These are phyloP conservation scores for Flaveria sonorensis DNA, from an alignment of 129 eudicot species.

Conservation along the genomic window DNA sequence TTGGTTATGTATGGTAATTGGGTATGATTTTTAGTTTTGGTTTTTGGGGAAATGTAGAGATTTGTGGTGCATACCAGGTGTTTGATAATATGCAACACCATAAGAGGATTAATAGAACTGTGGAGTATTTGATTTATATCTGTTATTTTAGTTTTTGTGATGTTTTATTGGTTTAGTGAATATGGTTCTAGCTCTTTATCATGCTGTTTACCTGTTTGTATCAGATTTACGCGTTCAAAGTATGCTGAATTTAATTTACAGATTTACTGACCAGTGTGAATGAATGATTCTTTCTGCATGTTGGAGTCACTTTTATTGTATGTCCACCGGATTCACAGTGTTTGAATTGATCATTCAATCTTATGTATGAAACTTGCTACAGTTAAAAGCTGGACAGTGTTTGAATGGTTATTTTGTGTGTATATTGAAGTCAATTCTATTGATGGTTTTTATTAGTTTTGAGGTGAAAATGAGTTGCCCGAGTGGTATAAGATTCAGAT, in stretches of 20 bases:
- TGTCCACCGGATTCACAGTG: too few species aligned
- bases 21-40: not conserved
- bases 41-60: slow-evolving; percentile 15
- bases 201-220: not conserved
- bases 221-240: not conserved
- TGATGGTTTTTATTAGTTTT: not conserved
- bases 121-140: not conserved
- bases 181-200: not conserved
- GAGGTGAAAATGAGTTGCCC: not conserved
- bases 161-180: slow-evolving; percentile 7
- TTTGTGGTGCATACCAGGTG: slow-evolving; percentile 34
- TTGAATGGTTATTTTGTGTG: not conserved
- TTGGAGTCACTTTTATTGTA: too few species aligned
- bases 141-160: not conserved
- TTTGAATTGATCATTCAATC: too few species aligned
- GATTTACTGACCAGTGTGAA: too few species aligned
- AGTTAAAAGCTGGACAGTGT: not conserved
- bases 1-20: slow-evolving; percentile 19
- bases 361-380: not conserved
- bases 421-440: not conserved
- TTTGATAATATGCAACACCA: slow-evolving; percentile 30
- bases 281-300: too few species aligned
- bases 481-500: not conserved
- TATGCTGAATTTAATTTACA: not conserved
- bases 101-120: not conserved